Percentiles rank a stretch among this genome's conserved stretches.
Evolutionary conservation across 306 rosid species (phyloP).

Genomic region (Aeschynomene evenia): DNA sequence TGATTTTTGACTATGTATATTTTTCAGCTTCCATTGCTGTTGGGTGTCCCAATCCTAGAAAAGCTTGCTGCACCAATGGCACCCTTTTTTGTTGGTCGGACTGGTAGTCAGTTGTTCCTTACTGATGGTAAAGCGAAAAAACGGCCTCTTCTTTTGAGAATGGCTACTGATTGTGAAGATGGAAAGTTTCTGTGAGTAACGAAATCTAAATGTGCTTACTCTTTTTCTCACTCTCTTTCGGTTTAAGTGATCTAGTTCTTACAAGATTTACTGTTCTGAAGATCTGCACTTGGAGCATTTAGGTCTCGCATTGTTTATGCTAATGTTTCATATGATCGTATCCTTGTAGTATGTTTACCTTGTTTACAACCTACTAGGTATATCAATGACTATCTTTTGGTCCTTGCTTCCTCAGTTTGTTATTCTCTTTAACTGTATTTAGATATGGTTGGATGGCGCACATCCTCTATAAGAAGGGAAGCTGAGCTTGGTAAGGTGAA

Average conservation of each 20-base stretch:
- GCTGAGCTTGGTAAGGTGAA: slow-evolving; percentile 74
- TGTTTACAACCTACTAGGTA: slow-evolving; percentile 1
- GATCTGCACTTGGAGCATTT: slow-evolving; percentile 88
- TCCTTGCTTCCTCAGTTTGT: slow-evolving; percentile 22
- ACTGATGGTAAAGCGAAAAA: slow-evolving; percentile 85
- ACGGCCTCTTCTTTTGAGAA: slow-evolving; percentile 89
- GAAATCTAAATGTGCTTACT: slow-evolving; percentile 13
- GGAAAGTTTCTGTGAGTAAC: slow-evolving; percentile 77
- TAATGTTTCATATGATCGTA: slow-evolving; percentile 97
- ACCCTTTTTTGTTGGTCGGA: slow-evolving; percentile 76
- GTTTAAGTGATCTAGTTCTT: slow-evolving; percentile 17
- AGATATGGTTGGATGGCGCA: slow-evolving; percentile 99
- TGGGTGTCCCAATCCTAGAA: slow-evolving; percentile 82
- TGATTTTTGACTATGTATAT: slow-evolving; percentile 23
- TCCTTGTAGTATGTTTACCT: slow-evolving; percentile 43
- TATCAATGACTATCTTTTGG: slow-evolving; percentile 19
- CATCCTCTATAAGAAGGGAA: slow-evolving; percentile 94
- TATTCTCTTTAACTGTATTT: slow-evolving; percentile 44
- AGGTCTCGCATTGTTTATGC: slow-evolving; percentile 73
- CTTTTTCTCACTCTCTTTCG: not conserved
- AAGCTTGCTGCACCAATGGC: slow-evolving; percentile 84
- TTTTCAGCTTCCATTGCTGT: slow-evolving; percentile 84
- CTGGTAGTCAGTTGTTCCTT: slow-evolving; percentile 93
- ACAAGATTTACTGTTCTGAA: slow-evolving; percentile 45
- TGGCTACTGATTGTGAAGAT: slow-evolving; percentile 87